Conservation (phyloP, 345 rosid genomes). For the Garcia nutans region DNA sequence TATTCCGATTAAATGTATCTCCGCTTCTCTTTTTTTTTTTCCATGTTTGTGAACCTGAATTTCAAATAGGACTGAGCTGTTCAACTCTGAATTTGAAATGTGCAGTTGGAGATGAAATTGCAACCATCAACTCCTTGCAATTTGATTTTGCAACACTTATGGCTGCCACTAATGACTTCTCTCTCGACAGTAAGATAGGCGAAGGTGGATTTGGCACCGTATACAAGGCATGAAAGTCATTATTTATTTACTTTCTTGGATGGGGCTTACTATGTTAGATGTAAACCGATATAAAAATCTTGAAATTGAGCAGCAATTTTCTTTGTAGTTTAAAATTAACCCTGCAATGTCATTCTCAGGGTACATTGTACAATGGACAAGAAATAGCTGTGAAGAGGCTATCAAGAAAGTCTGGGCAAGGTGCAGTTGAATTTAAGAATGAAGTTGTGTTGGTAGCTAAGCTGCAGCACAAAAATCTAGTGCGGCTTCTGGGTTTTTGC, state of each 20-base stretch:
- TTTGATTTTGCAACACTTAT: background rate
- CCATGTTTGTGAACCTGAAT: background rate
- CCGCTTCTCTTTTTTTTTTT: too few relatives aligned
- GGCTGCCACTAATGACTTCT: background rate
- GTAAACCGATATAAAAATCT: too few relatives aligned
- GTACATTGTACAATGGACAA: slow-evolving; percentile 13
- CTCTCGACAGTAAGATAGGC: background rate
- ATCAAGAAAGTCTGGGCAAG: background rate
- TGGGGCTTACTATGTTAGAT: too few relatives aligned
- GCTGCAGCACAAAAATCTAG: slow-evolving; percentile 41
- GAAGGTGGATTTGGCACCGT: slow-evolving; percentile 30
- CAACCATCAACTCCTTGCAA: background rate
- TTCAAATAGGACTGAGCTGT: background rate
- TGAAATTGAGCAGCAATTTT: too few relatives aligned
- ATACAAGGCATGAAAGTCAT: slow-evolving; percentile 31
- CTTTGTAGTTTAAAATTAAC: too few relatives aligned
- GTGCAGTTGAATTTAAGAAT: slow-evolving; percentile 19
- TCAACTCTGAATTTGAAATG: background rate
- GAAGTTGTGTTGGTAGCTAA: slow-evolving; percentile 36
- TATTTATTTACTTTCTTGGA: background rate
- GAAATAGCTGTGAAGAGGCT: slow-evolving; percentile 17
- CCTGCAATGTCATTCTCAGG: background rate
- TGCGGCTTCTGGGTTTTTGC: slow-evolving; percentile 37
- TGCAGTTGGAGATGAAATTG: background rate
- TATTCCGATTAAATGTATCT: too few relatives aligned